Evolutionary conservation across 192 early-diverging fungal species (phyloP).

Genomic region (Tieghemiomyces parasiticus): DNA sequence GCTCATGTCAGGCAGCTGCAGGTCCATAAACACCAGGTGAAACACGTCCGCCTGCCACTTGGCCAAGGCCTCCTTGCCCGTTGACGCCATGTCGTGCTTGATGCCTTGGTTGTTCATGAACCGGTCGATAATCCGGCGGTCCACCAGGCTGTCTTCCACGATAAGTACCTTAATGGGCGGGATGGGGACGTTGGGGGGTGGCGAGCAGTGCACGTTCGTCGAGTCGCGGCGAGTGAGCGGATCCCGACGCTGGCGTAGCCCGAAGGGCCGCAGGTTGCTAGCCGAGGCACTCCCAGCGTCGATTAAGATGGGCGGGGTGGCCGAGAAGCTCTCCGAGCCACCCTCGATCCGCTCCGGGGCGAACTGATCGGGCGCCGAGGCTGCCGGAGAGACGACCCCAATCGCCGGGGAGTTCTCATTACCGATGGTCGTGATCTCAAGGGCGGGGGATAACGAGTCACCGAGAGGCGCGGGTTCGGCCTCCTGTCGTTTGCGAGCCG

Average conservation of each 20-base stretch:
- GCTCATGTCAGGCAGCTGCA: conserved; percentile 55
- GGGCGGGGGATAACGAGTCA: too few species aligned
- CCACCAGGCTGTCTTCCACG: conserved; percentile 69
- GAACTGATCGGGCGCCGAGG: background rate
- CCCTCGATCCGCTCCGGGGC: background rate
- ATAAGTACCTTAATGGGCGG: conserved; percentile 50
- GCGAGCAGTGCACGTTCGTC: too few species aligned
- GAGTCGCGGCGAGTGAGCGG: background rate
- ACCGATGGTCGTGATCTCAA: too few species aligned
- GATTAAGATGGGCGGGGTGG: background rate
- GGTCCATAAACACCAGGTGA: conserved; percentile 59
- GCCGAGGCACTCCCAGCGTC: background rate
- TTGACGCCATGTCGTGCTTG: conserved; percentile 54
- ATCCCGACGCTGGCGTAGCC: background rate
- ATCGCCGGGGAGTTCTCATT: too few species aligned
- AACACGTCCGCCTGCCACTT: conserved; percentile 57
- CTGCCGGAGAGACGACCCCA: too few species aligned
- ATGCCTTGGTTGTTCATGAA: conserved; percentile 60
- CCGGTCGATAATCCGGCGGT: conserved; percentile 50
- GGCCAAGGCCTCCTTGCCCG: conserved; percentile 66
- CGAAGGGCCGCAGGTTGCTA: background rate
- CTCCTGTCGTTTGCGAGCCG: background rate
- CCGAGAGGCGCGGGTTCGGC: too few species aligned
- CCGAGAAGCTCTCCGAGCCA: background rate
- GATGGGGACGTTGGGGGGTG: background rate